Evolutionary conservation across 257 asterid species (phyloP), one percentile per base, ranked within the genome.

Genomic region (Solanum chiquidenum): DNA sequence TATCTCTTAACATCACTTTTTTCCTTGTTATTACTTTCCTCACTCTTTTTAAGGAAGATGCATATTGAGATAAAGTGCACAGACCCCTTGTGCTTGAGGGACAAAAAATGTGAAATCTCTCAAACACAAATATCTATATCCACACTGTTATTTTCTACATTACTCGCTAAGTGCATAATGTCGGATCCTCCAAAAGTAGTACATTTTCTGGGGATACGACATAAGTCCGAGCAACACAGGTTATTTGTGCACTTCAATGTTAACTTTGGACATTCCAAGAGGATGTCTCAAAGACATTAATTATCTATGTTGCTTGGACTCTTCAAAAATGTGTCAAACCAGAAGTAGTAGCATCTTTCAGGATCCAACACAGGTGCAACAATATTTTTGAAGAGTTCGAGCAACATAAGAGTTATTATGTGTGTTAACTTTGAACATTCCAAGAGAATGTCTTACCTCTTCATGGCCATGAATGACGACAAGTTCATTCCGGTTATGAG

Each of bases 381-480:
- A 71, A 4, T 35, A 31, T 33, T 71, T 71, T 2, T 4, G 27
- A 21, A 33, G 27, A 33, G 79, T 72, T 14, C 4, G 29, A 34
- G 52, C 83, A 74, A 74, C 20, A 74, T 37, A 37, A 33, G 52
- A 73, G 16, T 74, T 74, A 23, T 23, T 74, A 11, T 82, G 31
- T 82, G 69, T 82, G 31, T 49, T 82, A 29, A 7, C 20, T 9
- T 80, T 27, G 38, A n/a, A 27, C 66, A 80, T 46, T 80, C 66
- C 40, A 64, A 40, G 66, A 58, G 37, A 29, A 74, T 33, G 44
- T 27, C 25, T 13, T 90, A 96, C 99, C 98, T 96, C 99, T 89
- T 96, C 99, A 33, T 96, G 99, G 85, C 98, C 98, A 37, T 95
- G 98, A 86, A 96, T 96, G 93, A 96, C 99, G 4, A 96, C 97